These are phyloP conservation scores for Talaromyces sp. DNA, from an alignment of 2,329 filamentous ascomycete genomes.

Conservation along the genomic window DNA sequence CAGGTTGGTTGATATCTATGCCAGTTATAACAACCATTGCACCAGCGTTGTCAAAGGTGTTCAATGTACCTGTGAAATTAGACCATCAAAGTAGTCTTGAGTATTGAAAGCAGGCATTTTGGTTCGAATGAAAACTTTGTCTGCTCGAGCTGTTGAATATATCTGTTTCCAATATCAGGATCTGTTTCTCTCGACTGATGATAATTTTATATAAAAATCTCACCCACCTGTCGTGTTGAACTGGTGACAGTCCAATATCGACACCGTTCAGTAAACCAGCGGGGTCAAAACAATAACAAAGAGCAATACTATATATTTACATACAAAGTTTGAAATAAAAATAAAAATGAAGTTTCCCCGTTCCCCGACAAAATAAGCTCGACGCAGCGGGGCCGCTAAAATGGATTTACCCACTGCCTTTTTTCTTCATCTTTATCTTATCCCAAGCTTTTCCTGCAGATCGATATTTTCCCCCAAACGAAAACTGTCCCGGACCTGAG, in stretches of 20 bases:
- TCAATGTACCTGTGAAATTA: background rate
- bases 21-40: too few relatives aligned
- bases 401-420: background rate
- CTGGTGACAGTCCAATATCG: too few relatives aligned
- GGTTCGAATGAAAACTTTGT: too few relatives aligned
- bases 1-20: slow-evolving; percentile 38
- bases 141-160: too few relatives aligned
- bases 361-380: background rate
- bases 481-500: background rate
- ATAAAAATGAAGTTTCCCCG: background rate
- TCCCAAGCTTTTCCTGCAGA: background rate
- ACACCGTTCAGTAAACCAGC: too few relatives aligned
- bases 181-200: too few relatives aligned
- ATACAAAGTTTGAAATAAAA: background rate
- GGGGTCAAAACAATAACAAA: too few relatives aligned
- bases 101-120: background rate
- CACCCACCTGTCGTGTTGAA: too few relatives aligned
- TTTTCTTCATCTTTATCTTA: background rate
- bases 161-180: too few relatives aligned
- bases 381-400: background rate
- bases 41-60: too few relatives aligned
- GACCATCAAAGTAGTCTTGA: background rate
- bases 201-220: too few relatives aligned
- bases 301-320: background rate
- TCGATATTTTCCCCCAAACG: background rate